Evolutionary conservation across 148 eudicot species (phyloP), one percentile per base, ranked within the genome.

Genomic region (Polygonum aviculare): DNA sequence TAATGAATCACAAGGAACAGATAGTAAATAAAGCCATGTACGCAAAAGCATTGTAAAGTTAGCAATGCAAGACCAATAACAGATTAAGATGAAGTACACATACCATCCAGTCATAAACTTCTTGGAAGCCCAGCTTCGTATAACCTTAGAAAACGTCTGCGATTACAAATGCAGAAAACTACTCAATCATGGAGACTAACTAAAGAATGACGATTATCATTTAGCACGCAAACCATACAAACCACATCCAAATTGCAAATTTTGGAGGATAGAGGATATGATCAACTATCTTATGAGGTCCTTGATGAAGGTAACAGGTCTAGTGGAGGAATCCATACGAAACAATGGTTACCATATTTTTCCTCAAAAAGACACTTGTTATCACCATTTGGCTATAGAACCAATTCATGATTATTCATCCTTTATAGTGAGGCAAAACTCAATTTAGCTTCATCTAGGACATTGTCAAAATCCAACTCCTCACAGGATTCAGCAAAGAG

Each of bases 31-130:
- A 63, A 59, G n/a, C 8, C 7, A 63, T 63, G 40, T 12, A 63
- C 3, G 36, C 7, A 8, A 12, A 12, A 60, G 70, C 18, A 10
- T 63, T 3, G 18, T 16, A 35, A 36, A 41, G 15, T 67, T 15
- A 15, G 44, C 72, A 67, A 36, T 67, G 36, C 19, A 67, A 6
- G 41, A 65, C 39, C 15, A 2, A 67, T 36, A 12, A 36, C 44
- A 14, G 45, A 67, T 16, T 1, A 67, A 38, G 33, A 14, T 15
- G 21, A 35, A 67, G 38, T 67, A 67, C 72, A 67, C 92, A 62
- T 75, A 93, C 98, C 98, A 93, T 91, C 98, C 98, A 31, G 98
- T 89, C 98, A 93, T 91, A 78, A 93, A 93, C 78, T 93, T 93
- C 84, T 93, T 93, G 3, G 98, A 93, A 71, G 96, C 96, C 98